Conservation (phyloP, 2,329 filamentous ascomycete genomes). For the Colletotrichum echinochloae region DNA sequence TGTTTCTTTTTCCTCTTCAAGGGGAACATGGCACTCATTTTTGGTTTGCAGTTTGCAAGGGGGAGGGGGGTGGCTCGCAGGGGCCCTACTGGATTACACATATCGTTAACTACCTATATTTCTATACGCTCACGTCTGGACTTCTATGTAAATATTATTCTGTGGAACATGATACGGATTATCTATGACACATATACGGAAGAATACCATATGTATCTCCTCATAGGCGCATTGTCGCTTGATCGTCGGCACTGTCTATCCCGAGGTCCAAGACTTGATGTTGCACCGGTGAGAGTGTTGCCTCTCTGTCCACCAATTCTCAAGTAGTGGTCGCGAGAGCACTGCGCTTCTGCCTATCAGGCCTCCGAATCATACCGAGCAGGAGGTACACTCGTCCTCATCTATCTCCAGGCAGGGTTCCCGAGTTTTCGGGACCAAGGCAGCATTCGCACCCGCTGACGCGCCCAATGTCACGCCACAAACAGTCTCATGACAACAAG, state of each 20-base stretch:
- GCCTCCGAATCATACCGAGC: not conserved
- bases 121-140: slow-evolving; percentile 5
- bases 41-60: not conserved
- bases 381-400: not conserved
- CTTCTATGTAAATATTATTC: slow-evolving; percentile 24
- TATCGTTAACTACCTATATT: not conserved
- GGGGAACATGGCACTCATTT: slow-evolving; percentile 33
- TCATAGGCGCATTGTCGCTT: not conserved
- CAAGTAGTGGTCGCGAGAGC: not conserved
- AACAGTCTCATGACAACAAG: slow-evolving; percentile 21
- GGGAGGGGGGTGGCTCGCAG: too few species aligned
- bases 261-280: too few species aligned
- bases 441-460: slow-evolving; percentile 25
- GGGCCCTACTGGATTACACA: slow-evolving; percentile 6
- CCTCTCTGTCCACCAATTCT: not conserved
- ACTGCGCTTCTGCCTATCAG: not conserved
- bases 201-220: not conserved
- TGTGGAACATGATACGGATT: not conserved
- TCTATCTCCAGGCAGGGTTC: slow-evolving; percentile 12
- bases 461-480: slow-evolving; percentile 29
- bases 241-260: not conserved
- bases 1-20: not conserved
- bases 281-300: not conserved
- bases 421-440: slow-evolving; percentile 33
- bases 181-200: not conserved